Conservation (phyloP, 2,329 filamentous ascomycete species). For the Reticulascus tulasneorum region DNA sequence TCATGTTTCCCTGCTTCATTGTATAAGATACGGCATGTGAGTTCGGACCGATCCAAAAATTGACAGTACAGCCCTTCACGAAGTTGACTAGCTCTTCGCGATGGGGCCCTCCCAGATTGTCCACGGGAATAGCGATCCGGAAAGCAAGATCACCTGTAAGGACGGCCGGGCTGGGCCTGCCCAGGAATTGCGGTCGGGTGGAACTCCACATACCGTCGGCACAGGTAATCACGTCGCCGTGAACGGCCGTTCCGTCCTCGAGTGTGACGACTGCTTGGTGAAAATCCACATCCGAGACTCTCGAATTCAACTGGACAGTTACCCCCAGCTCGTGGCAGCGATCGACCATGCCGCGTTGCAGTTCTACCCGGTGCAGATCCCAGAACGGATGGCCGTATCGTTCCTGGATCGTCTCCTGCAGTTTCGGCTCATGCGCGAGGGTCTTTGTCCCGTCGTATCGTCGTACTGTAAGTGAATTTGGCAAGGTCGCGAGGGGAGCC, state of each 20-base stretch:
- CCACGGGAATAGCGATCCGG: slow-evolving; percentile 44
- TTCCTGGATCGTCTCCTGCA: slow-evolving; percentile 8
- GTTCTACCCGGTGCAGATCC: slow-evolving; percentile 47
- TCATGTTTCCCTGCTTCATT: slow-evolving; percentile 35
- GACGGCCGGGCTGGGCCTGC: slow-evolving; percentile 37
- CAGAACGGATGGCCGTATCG: slow-evolving; percentile 31
- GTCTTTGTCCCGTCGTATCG: slow-evolving; percentile 15
- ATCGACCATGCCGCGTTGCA: slow-evolving; percentile 37
- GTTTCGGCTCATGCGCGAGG: slow-evolving; percentile 11
- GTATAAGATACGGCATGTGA: slow-evolving; percentile 47
- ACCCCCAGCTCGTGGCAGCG: slow-evolving; percentile 36
- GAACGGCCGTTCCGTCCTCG: slow-evolving; percentile 25
- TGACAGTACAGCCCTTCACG: slow-evolving; percentile 42
- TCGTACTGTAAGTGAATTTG: slow-evolving; percentile 13
- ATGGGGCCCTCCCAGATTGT: slow-evolving; percentile 40
- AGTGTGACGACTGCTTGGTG: slow-evolving; percentile 24
- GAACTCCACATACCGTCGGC: slow-evolving; percentile 43
- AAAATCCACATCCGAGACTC: slow-evolving; percentile 7
- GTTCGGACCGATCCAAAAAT: slow-evolving; percentile 51
- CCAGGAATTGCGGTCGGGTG: slow-evolving; percentile 41
- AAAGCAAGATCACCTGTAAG: slow-evolving; percentile 55
- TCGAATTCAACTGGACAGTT: slow-evolving; percentile 11
- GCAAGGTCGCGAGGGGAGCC: slow-evolving; percentile 9
- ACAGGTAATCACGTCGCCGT: slow-evolving; percentile 42
- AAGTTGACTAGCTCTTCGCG: slow-evolving; percentile 35